Percentiles rank a stretch among this genome's conserved stretches.
phyloP scores from a whole-genome alignment of 169 alveolate species.

The Perkinsus olseni region DNA sequence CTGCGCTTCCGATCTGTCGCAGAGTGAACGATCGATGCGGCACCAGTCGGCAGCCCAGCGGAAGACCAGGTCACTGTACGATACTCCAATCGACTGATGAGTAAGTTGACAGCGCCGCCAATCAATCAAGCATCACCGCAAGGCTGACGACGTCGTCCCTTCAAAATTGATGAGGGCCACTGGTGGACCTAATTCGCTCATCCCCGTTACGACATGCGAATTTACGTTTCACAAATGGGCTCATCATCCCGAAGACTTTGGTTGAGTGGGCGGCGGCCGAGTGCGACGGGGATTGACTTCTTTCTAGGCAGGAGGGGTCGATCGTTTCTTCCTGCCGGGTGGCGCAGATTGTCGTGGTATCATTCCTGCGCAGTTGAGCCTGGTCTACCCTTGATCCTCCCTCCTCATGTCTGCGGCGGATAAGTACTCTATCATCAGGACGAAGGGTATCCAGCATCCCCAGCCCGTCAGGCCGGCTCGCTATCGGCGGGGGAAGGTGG shows the following conservation, averaged over 20 bases:
- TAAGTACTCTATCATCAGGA: background rate
- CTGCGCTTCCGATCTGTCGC: background rate
- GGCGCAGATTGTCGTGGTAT: no score
- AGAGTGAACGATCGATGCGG: background rate
- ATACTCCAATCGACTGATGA: background rate
- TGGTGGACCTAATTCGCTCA: no score
- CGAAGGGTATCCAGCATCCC: background rate
- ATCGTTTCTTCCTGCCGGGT: no score
- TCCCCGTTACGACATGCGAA: no score
- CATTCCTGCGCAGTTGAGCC: background rate
- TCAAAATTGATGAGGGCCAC: background rate
- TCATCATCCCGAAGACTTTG: no score
- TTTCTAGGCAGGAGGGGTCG: no score
- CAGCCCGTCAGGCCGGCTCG: background rate
- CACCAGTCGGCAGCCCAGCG: background rate
- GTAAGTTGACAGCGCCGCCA: background rate
- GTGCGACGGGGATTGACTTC: no score
- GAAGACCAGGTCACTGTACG: background rate
- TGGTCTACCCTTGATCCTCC: background rate
- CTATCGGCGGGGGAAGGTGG: background rate
- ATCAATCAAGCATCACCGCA: background rate
- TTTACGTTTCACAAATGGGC: no score
- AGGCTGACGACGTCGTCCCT: background rate
- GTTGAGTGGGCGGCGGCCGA: no score
- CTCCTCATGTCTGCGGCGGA: background rate